Base-by-base conservation (phyloP, 257 asterid genomes). In the Nicotiana knightiana region DNA sequence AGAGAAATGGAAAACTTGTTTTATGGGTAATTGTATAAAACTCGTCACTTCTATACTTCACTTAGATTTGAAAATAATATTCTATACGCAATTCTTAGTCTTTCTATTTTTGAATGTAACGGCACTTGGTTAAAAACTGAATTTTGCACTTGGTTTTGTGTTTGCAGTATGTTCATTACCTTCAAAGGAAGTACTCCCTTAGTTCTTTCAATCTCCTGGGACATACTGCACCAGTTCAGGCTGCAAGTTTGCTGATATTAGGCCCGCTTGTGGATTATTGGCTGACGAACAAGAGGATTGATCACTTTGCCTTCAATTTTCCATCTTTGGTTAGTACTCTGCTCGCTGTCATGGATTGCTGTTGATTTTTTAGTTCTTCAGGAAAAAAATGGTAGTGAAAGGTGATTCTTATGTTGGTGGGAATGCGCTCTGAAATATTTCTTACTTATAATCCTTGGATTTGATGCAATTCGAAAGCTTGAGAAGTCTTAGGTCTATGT, bases 141-240 rank as follows among this genome's bases (percentile, higher is more conserved):
- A 43, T 21, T 24, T 48, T 46, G 21, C 61, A 13, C 79, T 71
- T 48, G 80, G 46, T 51, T 75, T 73, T 51, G 63, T 79, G 37
- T 84, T 73, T 91, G 93, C 97, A 96, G 99, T 96, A 93, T 88
- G 99, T 96, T 83, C 98, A 94, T 87, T 94, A 78, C 84, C 99
- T 96, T 82, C 99, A 94, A 81, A 89, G 99, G 68, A 96, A 96
- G 91, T 96, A 94, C 77, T 93, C 99, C 63, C 97, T 96, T 81
- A 89, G 94, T 80, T 96, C 99, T 80, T 96, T 96, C 91, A 96
- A 92, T 90, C 94, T 96, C 79, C 94, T 96, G 85, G 99, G 99
- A 65, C 99, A 96, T 87, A 94, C 98, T 39, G 98, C 99, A 82
- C 99, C 99, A 21, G 96, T 88, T 67, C 99, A 94, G 89, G 99